Base-by-base conservation (phyloP, 768 basidiomycete genomes). In the Boletus pseudopeckii region DNA sequence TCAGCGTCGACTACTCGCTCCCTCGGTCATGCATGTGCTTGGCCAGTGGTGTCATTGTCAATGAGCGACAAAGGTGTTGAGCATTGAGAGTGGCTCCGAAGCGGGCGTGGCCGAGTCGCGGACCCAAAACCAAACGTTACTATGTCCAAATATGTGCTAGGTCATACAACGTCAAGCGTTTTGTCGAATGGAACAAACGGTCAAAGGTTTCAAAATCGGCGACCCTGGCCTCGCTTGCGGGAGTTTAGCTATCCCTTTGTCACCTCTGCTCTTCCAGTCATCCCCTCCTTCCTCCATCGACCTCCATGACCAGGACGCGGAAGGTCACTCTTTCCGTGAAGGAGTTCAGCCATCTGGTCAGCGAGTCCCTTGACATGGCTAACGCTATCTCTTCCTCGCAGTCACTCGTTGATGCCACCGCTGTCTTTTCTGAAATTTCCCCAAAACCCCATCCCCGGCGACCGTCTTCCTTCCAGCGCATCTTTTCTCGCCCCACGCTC, bases 321-420 rank as follows among this genome's bases (percentile, higher is more conserved):
- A 68, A 65, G 48, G 40, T 57, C 52, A 68, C 70, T 22, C 57
- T 69, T 51, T 54, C 68, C 4, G 36, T 71, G 48, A 68, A 52
- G 42, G 70, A 70, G 58, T 71, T 71, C 38, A 71, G 64, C 56
- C 69, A 68, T 53, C 64, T 71, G 60, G 58, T 71, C 55, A 58
- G 61, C 62, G 70, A 70, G 62, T 71, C 70, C 18, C 62, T 68
- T 13, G 69, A 71, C 52, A 36, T 62, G 24, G 42, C 53, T 15
- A 42, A 49, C 33, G 33, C 36, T 45, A 7, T 30, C 52, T 39
- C 43, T 24, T 45, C 52, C 53, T 28, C 61, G 5, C 60, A 60
- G 36, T 48, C 68, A 32, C 11, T 69, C 70, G 10, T 65, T 67
- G 52, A 62, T 28, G 33, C 54, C 24, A 52, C 48, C 28, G 24